Evolutionary conservation across 2,329 filamentous ascomycete genomes (phyloP).

Genomic region (Calonectria naviculata): DNA sequence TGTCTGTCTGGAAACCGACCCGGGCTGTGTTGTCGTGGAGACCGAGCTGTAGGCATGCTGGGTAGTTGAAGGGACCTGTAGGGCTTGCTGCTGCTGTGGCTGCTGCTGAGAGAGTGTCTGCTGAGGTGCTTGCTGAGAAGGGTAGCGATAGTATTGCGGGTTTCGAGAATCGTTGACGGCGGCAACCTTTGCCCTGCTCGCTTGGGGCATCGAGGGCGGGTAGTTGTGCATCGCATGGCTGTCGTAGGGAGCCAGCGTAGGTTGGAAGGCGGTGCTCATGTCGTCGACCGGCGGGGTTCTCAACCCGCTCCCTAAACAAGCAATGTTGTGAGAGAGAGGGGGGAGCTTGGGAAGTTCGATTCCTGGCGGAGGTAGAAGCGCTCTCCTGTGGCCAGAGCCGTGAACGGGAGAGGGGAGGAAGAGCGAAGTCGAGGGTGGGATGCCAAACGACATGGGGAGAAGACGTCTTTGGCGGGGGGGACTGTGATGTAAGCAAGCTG

Average conservation of each 20-base stretch:
- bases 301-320: slow-evolving; percentile 51
- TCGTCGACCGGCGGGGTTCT: slow-evolving; percentile 63
- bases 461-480: neutral
- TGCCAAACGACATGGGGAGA: slow-evolving; percentile 44
- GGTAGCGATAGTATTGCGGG: slow-evolving; percentile 46
- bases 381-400: slow-evolving; percentile 32
- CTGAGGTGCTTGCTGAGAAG: slow-evolving; percentile 37
- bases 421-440: slow-evolving; percentile 33
- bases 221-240: slow-evolving; percentile 56
- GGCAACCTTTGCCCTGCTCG: slow-evolving; percentile 43
- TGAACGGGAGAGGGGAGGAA: slow-evolving; percentile 36
- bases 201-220: slow-evolving; percentile 47
- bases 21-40: slow-evolving; percentile 27
- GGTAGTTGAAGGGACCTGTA: slow-evolving; percentile 21
- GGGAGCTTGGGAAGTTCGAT: slow-evolving; percentile 38
- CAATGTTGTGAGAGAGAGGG: slow-evolving; percentile 30
- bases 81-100: slow-evolving; percentile 22
- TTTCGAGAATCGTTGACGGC: slow-evolving; percentile 47
- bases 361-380: slow-evolving; percentile 26
- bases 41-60: slow-evolving; percentile 32
- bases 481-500: neutral
- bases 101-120: slow-evolving; percentile 21
- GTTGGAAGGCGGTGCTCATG: slow-evolving; percentile 65
- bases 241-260: slow-evolving; percentile 59
- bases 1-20: slow-evolving; percentile 41